Conservation (phyloP, 2,329 filamentous ascomycete species). For the Fusarium fracticaudum region DNA sequence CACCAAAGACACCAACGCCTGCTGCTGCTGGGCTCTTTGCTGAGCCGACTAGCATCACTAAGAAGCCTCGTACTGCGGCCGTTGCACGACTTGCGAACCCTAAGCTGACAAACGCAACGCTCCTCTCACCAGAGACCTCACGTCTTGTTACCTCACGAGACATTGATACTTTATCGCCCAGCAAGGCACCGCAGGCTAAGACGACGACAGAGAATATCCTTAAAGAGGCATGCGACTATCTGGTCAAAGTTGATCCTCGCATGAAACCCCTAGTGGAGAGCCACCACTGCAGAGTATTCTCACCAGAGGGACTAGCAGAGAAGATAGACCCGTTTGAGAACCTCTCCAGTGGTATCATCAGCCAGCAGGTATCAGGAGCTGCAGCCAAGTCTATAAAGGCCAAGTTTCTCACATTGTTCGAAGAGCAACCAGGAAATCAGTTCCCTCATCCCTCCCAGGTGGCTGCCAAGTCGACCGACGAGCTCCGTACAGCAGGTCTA, state of each 20-base stretch:
- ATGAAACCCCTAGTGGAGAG: constrained; percentile 77
- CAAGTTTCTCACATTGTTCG: constrained; percentile 82
- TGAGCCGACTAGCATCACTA: constrained; percentile 42
- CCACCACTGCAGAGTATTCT: constrained; percentile 82
- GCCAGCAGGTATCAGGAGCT: constrained; percentile 94
- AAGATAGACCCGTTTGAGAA: constrained; percentile 88
- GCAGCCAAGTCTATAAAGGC: constrained; percentile 89
- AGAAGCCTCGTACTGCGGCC: constrained; percentile 53
- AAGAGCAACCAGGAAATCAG: constrained; percentile 45
- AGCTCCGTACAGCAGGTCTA: constrained; percentile 84
- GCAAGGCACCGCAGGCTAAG: constrained; percentile 47
- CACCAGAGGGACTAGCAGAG: constrained; percentile 82
- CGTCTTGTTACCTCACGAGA: constrained; percentile 65
- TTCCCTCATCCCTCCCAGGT: constrained; percentile 86
- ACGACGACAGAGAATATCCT: constrained; percentile 78
- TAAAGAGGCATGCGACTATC: constrained; percentile 77
- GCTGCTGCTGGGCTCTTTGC: constrained; percentile 54
- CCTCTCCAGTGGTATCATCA: constrained; percentile 88
- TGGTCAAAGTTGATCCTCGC: constrained; percentile 77
- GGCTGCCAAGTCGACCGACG: constrained; percentile 67
- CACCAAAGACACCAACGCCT: constrained; percentile 60
- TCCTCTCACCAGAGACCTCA: constrained; percentile 77
- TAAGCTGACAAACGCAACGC: constrained; percentile 72
- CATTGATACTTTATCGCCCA: constrained; percentile 57
- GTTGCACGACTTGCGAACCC: constrained; percentile 69